phyloP scores from a whole-genome alignment of 257 asterid species.

The Linaria vulgaris region DNA sequence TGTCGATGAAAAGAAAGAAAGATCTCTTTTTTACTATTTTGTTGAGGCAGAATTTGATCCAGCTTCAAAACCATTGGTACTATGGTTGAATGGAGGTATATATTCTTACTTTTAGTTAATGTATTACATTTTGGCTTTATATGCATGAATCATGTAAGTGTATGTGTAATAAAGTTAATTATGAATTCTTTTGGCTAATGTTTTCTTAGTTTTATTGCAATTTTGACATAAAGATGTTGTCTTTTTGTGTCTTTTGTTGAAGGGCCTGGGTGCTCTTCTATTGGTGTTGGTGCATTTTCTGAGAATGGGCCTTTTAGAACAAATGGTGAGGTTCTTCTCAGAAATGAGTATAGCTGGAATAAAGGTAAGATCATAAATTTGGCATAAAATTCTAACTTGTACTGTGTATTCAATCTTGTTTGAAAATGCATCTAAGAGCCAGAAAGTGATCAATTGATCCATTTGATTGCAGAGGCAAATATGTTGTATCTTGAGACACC shows the following conservation, averaged over 20 bases:
- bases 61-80: conserved; percentile 54
- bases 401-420: background rate
- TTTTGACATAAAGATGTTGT: conserved; percentile 10
- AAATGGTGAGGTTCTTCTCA: conserved; percentile 43
- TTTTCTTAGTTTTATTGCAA: background rate
- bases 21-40: conserved; percentile 61
- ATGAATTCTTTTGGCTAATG: background rate
- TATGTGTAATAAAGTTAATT: background rate
- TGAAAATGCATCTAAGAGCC: background rate
- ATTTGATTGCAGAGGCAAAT: conserved; percentile 51
- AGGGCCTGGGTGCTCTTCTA: conserved; percentile 80
- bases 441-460: conserved; percentile 25
- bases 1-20: conserved; percentile 54
- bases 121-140: background rate
- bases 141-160: background rate
- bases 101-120: background rate
- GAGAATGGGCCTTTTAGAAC: conserved; percentile 81
- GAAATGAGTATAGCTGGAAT: conserved; percentile 71
- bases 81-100: conserved; percentile 77
- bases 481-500: conserved; percentile 73
- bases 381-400: background rate
- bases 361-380: conserved; percentile 38
- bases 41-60: conserved; percentile 60
- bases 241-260: conserved; percentile 18
- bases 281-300: conserved; percentile 81